Evolutionary conservation across 2,329 filamentous ascomycete species (phyloP).

Genomic region (Colletotrichum tropicale): DNA sequence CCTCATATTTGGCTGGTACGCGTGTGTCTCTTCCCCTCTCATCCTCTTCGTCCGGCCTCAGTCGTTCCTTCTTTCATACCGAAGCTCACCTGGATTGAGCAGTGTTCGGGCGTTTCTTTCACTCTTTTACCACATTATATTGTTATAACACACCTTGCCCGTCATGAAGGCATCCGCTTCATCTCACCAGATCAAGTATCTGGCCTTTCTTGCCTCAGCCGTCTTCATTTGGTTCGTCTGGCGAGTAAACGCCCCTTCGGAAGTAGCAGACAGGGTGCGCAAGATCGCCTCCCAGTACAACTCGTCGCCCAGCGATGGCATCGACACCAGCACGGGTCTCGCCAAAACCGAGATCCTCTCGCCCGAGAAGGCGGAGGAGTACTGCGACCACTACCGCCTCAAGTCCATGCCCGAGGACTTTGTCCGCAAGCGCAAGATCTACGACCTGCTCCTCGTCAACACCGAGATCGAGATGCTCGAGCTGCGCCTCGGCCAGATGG

Average conservation of each 20-base stretch:
- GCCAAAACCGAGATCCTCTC: constrained; percentile 2
- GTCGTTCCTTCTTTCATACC: neutral
- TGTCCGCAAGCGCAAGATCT: constrained; percentile 51
- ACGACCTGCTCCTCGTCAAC: constrained; percentile 68
- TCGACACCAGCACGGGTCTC: neutral
- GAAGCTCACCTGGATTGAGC: neutral
- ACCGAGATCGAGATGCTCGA: constrained; percentile 70
- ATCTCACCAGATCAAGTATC: constrained; percentile 6
- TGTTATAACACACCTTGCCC: neutral
- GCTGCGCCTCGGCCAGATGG: constrained; percentile 63
- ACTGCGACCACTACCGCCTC: constrained; percentile 44
- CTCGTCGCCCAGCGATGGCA: neutral
- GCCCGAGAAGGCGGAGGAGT: constrained; percentile 16
- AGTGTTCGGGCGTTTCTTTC: neutral
- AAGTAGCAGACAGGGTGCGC: neutral
- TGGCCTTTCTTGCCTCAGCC: neutral
- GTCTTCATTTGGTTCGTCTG: constrained; percentile 18
- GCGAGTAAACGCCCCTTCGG: neutral
- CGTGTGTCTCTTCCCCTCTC: neutral
- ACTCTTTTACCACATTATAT: neutral
- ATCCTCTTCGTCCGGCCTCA: neutral
- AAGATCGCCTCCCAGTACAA: neutral
- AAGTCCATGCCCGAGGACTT: constrained; percentile 30
- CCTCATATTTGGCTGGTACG: neutral
- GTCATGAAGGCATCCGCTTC: neutral